Percentiles rank a stretch among this genome's conserved stretches.
Conservation (phyloP, 2,329 filamentous ascomycete species). For the Aspergillus sp. region DNA sequence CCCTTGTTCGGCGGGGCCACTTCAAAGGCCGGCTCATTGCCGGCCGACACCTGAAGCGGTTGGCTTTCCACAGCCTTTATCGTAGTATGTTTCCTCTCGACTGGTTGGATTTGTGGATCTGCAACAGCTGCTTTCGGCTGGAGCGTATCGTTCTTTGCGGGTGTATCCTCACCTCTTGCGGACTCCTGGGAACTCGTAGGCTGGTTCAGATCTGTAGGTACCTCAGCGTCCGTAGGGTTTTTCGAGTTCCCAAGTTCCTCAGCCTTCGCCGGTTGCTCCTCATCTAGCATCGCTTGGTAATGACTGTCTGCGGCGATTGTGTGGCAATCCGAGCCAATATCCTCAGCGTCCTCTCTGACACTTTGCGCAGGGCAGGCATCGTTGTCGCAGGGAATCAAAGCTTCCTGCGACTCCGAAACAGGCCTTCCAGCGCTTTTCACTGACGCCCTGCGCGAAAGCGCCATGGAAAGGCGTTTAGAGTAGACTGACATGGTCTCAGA, state of each 20-base stretch:
- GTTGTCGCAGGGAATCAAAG: constrained; percentile 30
- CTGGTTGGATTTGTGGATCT: neutral
- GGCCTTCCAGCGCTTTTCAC: constrained; percentile 23
- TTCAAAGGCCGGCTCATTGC: neutral
- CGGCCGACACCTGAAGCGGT: too few species aligned
- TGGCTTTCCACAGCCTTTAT: neutral
- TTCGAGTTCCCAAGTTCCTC: neutral
- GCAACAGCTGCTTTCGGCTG: neutral
- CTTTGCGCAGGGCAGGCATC: constrained; percentile 32
- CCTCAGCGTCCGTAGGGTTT: neutral
- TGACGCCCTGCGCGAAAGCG: constrained; percentile 32
- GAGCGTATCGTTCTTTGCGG: neutral
- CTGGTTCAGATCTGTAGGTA: neutral
- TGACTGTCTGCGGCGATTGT: constrained; percentile 17
- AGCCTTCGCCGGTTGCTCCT: neutral
- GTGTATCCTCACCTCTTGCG: neutral
- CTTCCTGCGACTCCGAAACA: constrained; percentile 42
- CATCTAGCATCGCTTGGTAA: constrained; percentile 10
- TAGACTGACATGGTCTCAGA: constrained; percentile 37
- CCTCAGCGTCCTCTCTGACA: constrained; percentile 31
- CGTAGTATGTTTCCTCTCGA: neutral
- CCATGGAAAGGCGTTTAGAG: constrained; percentile 38
- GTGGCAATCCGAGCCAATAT: constrained; percentile 23
- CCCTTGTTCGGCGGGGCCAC: neutral
- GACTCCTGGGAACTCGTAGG: neutral